phyloP scores from a whole-genome alignment of 1,139 yeast genomes.

The Suhomyces panamericanus region DNA sequence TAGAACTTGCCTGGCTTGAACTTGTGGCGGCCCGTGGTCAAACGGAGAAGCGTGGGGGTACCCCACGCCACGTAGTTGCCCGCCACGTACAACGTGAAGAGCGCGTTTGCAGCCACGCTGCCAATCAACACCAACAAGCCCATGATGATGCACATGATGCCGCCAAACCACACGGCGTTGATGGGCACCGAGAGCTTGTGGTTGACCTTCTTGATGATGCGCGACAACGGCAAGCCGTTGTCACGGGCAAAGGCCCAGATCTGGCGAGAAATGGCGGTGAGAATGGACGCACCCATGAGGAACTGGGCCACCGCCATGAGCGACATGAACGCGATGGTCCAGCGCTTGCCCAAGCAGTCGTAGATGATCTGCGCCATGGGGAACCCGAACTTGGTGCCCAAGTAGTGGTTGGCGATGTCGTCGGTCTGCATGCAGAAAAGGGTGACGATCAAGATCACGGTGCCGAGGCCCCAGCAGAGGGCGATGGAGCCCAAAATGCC shows the following conservation, averaged over 20 bases:
- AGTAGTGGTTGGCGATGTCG: constrained; percentile 43
- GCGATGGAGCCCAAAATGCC: constrained; percentile 60
- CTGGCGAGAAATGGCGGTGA: constrained; percentile 53
- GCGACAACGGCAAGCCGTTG: constrained; percentile 48
- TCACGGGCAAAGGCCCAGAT: constrained; percentile 56
- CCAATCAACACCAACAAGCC: constrained; percentile 63
- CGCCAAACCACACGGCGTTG: constrained; percentile 59
- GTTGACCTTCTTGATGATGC: constrained; percentile 53
- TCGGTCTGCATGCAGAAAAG: constrained; percentile 55
- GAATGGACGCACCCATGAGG: constrained; percentile 62
- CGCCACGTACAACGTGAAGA: constrained; percentile 59
- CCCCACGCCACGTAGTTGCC: constrained; percentile 64
- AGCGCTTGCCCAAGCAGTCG: constrained; percentile 65
- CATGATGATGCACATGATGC: constrained; percentile 45
- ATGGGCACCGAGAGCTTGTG: constrained; percentile 55
- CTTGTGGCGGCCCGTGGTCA: constrained; percentile 45
- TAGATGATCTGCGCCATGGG: constrained; percentile 66
- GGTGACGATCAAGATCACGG: constrained; percentile 53
- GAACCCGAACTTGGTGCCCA: constrained; percentile 48
- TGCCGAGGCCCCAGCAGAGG: constrained; percentile 63
- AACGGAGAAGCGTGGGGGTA: constrained; percentile 52
- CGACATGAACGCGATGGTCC: constrained; percentile 69
- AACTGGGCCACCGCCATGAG: constrained; percentile 61
- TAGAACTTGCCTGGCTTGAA: constrained; percentile 67
- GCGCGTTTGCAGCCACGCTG: constrained; percentile 58